Evolutionary conservation across 768 basidiomycete species (phyloP), one percentile per base, ranked within the genome.

Genomic region (Mycena pura): DNA sequence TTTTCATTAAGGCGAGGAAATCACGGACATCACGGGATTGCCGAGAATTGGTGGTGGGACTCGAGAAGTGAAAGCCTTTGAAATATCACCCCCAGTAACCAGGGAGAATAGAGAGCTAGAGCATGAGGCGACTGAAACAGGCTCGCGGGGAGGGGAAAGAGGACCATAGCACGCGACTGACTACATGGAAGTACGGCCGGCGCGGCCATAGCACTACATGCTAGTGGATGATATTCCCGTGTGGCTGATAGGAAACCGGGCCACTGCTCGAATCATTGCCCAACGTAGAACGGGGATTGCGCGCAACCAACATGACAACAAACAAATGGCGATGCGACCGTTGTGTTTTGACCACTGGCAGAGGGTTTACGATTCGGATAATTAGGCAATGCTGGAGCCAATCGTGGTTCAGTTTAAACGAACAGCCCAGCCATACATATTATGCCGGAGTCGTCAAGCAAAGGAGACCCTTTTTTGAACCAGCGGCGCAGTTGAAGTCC

Each of bases 391-490:
- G 5, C 25, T 45, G 3, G 21, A 34, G 19, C 21, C 25, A 24
- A 8, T 54, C 7, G 24, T 22, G 24, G 31, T 8, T 27, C 14
- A 24, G 14, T 36, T 27, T 34, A 3, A 17, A 45, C 32, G 21
- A 32, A 43, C 24, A n/a, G n/a, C n/a, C n/a, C n/a, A n/a, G n/a
- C 14, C 10, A 32, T 31, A n/a, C 28, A 41, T 17, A 31, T 21
- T 19, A 19, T 52, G 60, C 63, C 32, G 13, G 22, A 34, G 8
- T 11, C 25, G 46, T 66, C 57, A 62, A 31, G 57, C 64, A 15
- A 66, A 66, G 29, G 64, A 62, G 43, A 66, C 64, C 5, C 57
- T 49, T 55, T 66, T 66, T 46, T 62, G 61, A 24, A 15, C 17
- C 15, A 32, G 51, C 31, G 52, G 27, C 32, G 57, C 9, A 31